Base-by-base conservation (phyloP, 495 filamentous ascomycete species). In the Talaromyces stipitatus region DNA sequence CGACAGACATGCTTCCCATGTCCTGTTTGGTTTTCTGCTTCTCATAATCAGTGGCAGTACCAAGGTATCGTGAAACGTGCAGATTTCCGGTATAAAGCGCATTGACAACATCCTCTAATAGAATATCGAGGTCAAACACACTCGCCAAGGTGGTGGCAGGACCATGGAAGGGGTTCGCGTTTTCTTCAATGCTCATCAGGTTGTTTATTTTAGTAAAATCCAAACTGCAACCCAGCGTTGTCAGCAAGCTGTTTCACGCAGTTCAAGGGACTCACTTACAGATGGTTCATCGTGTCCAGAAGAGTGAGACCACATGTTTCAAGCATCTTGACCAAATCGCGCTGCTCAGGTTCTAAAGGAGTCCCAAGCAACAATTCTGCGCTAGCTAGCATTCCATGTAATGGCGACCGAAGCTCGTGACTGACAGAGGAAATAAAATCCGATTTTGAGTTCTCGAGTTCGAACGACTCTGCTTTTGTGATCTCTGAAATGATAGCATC, bases 391-490 rank as follows among this genome's bases (percentile, higher is more conserved):
- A 32, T 32, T 7, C 30, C 30, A 32, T 32, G 30, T 10, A 32
- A 32, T 32, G 30, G 88, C 0, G 81, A 86, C 0, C 88, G 79
- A 18, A 91, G 72, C 59, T 91, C 88, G 63, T 91, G 88, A 28
- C 83, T 87, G 24, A 91, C 79, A 10, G 82, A 87, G 0, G 83
- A 83, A 28, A 91, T 82, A 55, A 90, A 84, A 55, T 86, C 85
- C 2, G 82, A 79, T 61, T 91, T 90, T 24, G 80, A 77, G 52
- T 70, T 74, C 51, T 84, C 78, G 10, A 72, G 75, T 16, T 58
- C 64, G n/a, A 64, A 68, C 54, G 74, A 77, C 51, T 81, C 69
- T 4, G 84, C 60, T 24, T 80, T 78, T 0, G 77, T 75, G 0
- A 86, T 76, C 58, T 85, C 82, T 3, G 81, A 81, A 66, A 85